Evolutionary conservation across 768 basidiomycete genomes (phyloP).

Genomic region (Paxillus rubicundulus): DNA sequence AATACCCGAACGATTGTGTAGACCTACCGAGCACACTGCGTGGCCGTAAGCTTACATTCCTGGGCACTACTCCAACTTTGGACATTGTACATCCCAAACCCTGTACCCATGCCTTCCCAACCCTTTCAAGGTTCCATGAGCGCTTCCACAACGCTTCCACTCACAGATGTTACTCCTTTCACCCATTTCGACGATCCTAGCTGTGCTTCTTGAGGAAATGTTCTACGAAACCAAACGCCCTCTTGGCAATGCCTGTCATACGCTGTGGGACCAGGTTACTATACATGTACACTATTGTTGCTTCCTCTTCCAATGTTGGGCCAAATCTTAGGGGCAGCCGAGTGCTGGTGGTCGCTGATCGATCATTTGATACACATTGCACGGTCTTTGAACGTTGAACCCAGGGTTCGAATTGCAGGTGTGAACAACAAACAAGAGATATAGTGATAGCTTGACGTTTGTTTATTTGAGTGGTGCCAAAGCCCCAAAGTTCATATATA

Average conservation of each 20-base stretch:
- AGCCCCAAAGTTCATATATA: background rate
- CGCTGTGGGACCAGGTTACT: too few relatives aligned
- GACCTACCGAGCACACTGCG: slow-evolving; percentile 11
- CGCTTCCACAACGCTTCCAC: background rate
- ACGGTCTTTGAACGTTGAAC: too few relatives aligned
- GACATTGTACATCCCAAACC: slow-evolving; percentile 9
- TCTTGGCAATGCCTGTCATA: too few relatives aligned
- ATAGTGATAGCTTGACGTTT: slow-evolving; percentile 14
- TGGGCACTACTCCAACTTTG: background rate
- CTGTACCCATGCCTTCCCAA: background rate
- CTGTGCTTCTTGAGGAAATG: too few relatives aligned
- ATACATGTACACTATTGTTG: too few relatives aligned
- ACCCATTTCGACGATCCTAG: background rate
- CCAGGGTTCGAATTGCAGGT: background rate
- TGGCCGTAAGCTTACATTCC: slow-evolving; percentile 14
- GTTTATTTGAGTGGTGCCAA: background rate
- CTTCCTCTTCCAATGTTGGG: too few relatives aligned
- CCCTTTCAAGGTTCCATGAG: background rate
- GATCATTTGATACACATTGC: too few relatives aligned
- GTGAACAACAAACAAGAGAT: background rate
- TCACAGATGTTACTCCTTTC: background rate
- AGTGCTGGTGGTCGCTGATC: too few relatives aligned
- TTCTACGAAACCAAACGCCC: background rate
- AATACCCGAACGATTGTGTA: slow-evolving; percentile 48
- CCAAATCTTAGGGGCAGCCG: too few relatives aligned